Percentiles rank a stretch among this genome's conserved stretches.
phyloP scores from a whole-genome alignment of 257 asterid species.

The Solanum sejunctum region DNA sequence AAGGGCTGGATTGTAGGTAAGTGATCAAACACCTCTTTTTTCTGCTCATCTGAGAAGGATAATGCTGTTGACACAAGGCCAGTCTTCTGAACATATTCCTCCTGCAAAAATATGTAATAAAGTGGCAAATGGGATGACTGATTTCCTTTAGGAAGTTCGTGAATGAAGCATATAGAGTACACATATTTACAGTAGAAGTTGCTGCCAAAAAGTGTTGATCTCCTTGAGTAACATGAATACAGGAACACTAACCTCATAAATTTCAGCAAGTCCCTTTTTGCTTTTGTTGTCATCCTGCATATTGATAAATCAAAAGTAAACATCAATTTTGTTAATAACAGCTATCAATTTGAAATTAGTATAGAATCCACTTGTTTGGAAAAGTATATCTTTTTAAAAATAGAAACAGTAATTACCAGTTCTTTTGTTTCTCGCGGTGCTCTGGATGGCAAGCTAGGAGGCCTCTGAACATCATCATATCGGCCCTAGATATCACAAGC shows the following conservation, averaged over 20 bases:
- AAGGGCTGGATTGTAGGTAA: not conserved
- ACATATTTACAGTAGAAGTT: not conserved
- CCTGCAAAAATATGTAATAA: conserved; percentile 35
- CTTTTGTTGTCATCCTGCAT: conserved; percentile 91
- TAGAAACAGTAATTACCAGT: conserved; percentile 36
- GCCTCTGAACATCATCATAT: conserved; percentile 78
- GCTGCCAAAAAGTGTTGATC: not conserved
- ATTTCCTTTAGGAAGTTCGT: not conserved
- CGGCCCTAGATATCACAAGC: conserved; percentile 39
- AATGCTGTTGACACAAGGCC: conserved; percentile 70
- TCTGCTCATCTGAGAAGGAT: conserved; percentile 82
- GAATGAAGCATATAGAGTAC: not conserved
- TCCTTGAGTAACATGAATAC: not conserved
- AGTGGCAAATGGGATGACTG: not conserved
- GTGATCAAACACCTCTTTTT: conserved; percentile 54
- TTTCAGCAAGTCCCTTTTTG: conserved; percentile 85
- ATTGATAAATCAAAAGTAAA: not conserved
- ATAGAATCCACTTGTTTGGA: not conserved
- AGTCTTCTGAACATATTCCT: conserved; percentile 84
- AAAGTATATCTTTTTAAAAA: not conserved
- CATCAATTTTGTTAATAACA: not conserved
- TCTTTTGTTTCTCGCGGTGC: conserved; percentile 62
- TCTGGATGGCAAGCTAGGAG: conserved; percentile 42
- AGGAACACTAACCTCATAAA: conserved; percentile 66
- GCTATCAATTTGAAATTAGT: not conserved